Base-by-base conservation (phyloP, 2,329 filamentous ascomycete species). In the Rhinocladiella similis region DNA sequence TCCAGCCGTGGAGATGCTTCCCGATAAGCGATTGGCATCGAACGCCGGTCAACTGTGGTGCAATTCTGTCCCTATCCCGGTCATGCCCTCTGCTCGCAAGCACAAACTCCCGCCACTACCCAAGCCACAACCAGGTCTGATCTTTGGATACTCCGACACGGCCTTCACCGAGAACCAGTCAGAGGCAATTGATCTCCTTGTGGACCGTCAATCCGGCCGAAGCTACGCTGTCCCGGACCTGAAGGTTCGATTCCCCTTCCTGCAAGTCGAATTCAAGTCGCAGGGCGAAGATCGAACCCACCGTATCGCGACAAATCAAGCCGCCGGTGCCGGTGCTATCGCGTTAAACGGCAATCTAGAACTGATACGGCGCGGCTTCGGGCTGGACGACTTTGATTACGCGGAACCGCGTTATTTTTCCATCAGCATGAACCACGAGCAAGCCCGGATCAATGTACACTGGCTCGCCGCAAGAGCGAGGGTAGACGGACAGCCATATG, bases 321-420 rank as follows among this genome's bases (percentile, higher is more conserved):
- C 50, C 16, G 59, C 61, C 46, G 54, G 53, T 54, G 50, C 59
- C 38, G 59, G 59, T 13, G 53, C 61, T 6, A 49, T 60, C 50
- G 54, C 53, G 1, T 14, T 59, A 16, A 54, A 61, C 19, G 53
- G 59, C 5, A 33, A 48, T 25, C 33, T 61, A 6, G 50, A 63
- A n/a, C 53, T 61, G 13, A 51, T 57, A 20, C 52, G 50, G 42
- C 61, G 59, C 22, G 49, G 54, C 50, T 56, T 49, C 43, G 45
- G 52, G 43, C 18, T 55, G 18, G 43, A 48, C 10, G 36, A 25
- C 29, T 50, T 59, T 22, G 48, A 61, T 13, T 61, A 51, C 38
- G 47, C 61, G 5, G 52, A 56, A 22, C 59, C 58, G 38, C 61
- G 46, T 36, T 59, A 47, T 43, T 61, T 63, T 39, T 63, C 58